Evolutionary conservation across 805 yeast genomes (phyloP).

Genomic region (Saccharomycopsis olivae): DNA sequence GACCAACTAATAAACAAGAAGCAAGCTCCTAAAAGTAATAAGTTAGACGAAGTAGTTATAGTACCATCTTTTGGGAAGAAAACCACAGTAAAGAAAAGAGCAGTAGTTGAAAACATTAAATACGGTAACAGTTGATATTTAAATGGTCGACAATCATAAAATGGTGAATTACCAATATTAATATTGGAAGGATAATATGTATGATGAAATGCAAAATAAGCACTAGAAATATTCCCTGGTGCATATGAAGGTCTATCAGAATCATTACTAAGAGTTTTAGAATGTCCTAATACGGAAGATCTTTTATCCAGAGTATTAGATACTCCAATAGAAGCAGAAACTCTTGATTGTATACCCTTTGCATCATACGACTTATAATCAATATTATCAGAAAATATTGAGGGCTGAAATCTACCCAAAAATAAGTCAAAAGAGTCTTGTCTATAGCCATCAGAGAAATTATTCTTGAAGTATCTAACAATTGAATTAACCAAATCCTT

Average conservation of each 20-base stretch:
- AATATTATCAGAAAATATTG: constrained; percentile 1
- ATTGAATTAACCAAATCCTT: constrained; percentile 77
- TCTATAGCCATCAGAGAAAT: constrained; percentile 80
- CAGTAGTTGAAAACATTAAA: constrained; percentile 57
- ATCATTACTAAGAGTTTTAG: background rate
- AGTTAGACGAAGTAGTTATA: constrained; percentile 6
- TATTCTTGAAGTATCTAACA: constrained; percentile 76
- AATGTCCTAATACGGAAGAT: background rate
- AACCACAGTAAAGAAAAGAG: constrained; percentile 38
- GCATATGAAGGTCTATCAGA: background rate
- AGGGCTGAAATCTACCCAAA: constrained; percentile 49
- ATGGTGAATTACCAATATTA: constrained; percentile 35
- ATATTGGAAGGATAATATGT: constrained; percentile 9
- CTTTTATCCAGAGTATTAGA: background rate
- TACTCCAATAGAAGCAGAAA: background rate
- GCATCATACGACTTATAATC: constrained; percentile 1
- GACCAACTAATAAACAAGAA: constrained; percentile 21
- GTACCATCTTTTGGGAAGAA: constrained; percentile 14
- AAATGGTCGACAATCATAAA: constrained; percentile 51
- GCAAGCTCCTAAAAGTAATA: constrained; percentile 12
- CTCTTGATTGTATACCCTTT: no score
- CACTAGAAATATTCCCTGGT: background rate
- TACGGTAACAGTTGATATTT: constrained; percentile 72
- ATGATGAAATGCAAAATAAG: background rate
- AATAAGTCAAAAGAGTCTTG: constrained; percentile 90